Conservation (phyloP, 306 rosid genomes). For the Fagus sylvatica region DNA sequence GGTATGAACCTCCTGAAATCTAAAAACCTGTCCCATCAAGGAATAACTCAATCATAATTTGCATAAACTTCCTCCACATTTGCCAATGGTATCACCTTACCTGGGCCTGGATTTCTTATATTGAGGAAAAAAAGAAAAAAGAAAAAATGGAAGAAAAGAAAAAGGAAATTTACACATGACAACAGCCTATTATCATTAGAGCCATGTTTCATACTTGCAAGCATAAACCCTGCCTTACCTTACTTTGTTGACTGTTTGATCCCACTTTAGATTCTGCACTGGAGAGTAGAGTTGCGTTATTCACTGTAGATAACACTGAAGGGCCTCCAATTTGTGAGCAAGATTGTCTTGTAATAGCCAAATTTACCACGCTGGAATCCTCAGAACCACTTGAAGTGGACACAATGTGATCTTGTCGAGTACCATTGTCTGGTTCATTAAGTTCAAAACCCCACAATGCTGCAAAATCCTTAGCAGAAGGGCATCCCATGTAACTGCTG, state of each 20-base stretch:
- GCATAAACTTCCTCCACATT: background rate
- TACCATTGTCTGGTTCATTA: slow-evolving; percentile 42
- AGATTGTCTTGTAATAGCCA: slow-evolving; percentile 25
- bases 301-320: slow-evolving; percentile 20
- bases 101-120: background rate
- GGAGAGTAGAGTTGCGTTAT: slow-evolving; percentile 8
- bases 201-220: background rate
- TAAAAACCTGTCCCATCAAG: background rate
- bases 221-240: slow-evolving; percentile 42
- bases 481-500: slow-evolving; percentile 71
- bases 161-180: background rate
- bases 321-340: slow-evolving; percentile 12
- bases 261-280: slow-evolving; percentile 29
- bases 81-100: background rate
- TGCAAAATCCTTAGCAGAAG: slow-evolving; percentile 78
- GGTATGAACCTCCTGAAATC: background rate
- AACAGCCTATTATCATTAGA: background rate
- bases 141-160: background rate
- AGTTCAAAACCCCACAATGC: slow-evolving; percentile 68
- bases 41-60: background rate
- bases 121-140: background rate
- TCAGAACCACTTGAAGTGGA: slow-evolving; percentile 47
- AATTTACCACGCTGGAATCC: slow-evolving; percentile 30
- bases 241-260: slow-evolving; percentile 44
- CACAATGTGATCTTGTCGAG: slow-evolving; percentile 33